Evolutionary conservation across 2,329 filamentous ascomycete species (phyloP), one percentile per base, ranked within the genome.

Genomic region (Aphanoascus verrucosus): DNA sequence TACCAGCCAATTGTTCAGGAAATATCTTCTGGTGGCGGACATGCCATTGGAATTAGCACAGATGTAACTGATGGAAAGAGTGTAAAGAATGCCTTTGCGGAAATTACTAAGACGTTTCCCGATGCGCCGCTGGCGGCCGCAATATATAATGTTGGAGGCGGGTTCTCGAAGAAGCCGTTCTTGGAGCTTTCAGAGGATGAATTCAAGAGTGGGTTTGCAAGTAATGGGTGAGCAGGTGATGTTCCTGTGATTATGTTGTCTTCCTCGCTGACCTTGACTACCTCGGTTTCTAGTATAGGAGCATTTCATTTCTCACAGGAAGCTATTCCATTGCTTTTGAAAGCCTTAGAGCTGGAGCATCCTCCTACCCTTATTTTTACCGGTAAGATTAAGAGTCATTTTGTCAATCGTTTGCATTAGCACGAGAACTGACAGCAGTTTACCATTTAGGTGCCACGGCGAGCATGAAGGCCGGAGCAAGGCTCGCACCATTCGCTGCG

Each of bases 291-390:
- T 44, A 32, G 28, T 44, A 3, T 68, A 37, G 88, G 87, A 11
- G 84, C 85, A 28, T 88, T 88, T 67, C 71, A 83, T 61, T 94
- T 94, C 67, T 81, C 86, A 0, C 83, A 91, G 66, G 74, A 77
- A 2, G 74, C 80, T 0, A 70, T 94, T 0, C 88, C 89, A 0
- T 74, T 84, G 1, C 78, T 94, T 1, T 76, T 90, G 1, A 75
- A 81, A 19, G 75, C 82, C 0, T 67, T 68, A 0, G 70, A 72
- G 42, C 68, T 78, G 0, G 73, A 77, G 32, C 70, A 88, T 63
- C 86, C 88, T 3, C 88, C 88, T 0, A 84, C 85, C 0, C 73
- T 95, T 17, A 84, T 95, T 62, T 86, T 94, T 69, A 94, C 89
- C 0, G 61, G 61, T 63, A 55, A 28, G 41, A 15, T 20, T 46